Percentiles rank a stretch among this genome's conserved stretches.
These are phyloP conservation scores for Aspergillus hortae DNA, from an alignment of 2,329 filamentous ascomycete genomes.

Conservation along the genomic window DNA sequence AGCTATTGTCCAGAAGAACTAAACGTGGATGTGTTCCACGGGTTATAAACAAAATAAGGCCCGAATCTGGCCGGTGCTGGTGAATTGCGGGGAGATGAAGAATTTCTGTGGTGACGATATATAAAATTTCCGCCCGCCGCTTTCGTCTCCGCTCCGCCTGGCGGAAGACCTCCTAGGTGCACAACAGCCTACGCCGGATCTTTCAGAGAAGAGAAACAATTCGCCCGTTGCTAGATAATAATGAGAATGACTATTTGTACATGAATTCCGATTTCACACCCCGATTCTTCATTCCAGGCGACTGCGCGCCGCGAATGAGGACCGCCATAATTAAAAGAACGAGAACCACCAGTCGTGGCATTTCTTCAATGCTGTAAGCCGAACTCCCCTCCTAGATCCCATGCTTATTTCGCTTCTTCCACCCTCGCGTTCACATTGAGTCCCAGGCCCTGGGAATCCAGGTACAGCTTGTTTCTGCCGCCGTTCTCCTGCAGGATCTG, in stretches of 20 bases:
- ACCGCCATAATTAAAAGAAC: constrained; percentile 6
- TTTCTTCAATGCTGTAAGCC: neutral
- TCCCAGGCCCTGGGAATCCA: constrained; percentile 86
- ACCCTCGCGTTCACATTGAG: constrained; percentile 66
- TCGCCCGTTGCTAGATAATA: constrained; percentile 25
- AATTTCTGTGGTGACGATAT: constrained; percentile 11
- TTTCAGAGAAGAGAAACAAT: constrained; percentile 33
- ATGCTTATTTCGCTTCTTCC: constrained; percentile 31
- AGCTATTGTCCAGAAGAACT: too few relatives aligned
- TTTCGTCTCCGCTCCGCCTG: constrained; percentile 22
- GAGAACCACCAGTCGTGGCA: constrained; percentile 1
- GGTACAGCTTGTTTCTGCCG: constrained; percentile 87
- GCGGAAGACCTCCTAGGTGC: neutral
- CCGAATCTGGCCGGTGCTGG: constrained; percentile 7
- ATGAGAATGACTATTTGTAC: constrained; percentile 37
- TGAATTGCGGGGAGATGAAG: neutral
- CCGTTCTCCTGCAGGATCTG: constrained; percentile 78
- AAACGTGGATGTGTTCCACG: too few relatives aligned
- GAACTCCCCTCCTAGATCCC: constrained; percentile 1
- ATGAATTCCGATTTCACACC: constrained; percentile 22
- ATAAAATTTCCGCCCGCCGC: constrained; percentile 30
- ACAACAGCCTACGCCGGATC: neutral
- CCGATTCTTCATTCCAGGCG: constrained; percentile 13
- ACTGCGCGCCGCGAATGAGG: constrained; percentile 17
- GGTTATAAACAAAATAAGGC: too few relatives aligned